Conservation (phyloP, 495 filamentous ascomycete species). For the Trichoderma orchidacearum region DNA sequence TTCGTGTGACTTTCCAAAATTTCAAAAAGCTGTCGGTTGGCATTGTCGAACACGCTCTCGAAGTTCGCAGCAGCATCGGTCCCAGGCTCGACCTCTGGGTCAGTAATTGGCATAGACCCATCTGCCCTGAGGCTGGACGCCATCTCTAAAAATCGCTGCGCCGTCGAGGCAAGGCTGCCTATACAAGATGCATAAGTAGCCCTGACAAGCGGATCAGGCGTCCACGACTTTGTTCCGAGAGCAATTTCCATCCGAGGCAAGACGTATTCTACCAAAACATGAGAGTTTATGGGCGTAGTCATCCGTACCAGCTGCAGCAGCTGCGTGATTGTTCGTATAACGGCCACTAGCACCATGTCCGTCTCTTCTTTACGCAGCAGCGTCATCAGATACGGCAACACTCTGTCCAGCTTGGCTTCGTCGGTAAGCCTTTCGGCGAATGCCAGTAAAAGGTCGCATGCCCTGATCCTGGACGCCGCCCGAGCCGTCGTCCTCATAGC, state of each 20-base stretch:
- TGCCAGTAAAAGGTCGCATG: constrained; percentile 84
- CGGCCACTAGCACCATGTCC: constrained; percentile 71
- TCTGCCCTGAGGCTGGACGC: constrained; percentile 78
- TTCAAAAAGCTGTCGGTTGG: constrained; percentile 59
- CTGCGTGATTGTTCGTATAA: constrained; percentile 74
- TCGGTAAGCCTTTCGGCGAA: constrained; percentile 88
- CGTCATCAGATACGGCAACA: constrained; percentile 77
- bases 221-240: constrained; percentile 39
- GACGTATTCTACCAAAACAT: constrained; percentile 91
- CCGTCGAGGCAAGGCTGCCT: constrained; percentile 81
- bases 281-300: constrained; percentile 86
- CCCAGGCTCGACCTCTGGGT: constrained; percentile 70
- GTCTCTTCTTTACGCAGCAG: constrained; percentile 60
- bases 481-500: constrained; percentile 81
- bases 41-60: constrained; percentile 71
- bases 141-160: constrained; percentile 75
- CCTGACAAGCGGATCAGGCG: constrained; percentile 56
- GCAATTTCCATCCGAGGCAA: constrained; percentile 69
- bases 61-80: constrained; percentile 44
- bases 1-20: constrained; percentile 83
- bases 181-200: constrained; percentile 88
- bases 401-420: constrained; percentile 90
- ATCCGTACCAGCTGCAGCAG: constrained; percentile 75
- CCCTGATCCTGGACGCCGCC: constrained; percentile 73
- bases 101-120: constrained; percentile 61